Percentiles rank a stretch among this genome's conserved stretches.
Conservation (phyloP, 306 rosid species). For the Malus domestica region ASM211411v1 NC_041790.1:20928001-20928500, state of each 20-base stretch:
- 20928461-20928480: slow-evolving; percentile 96
- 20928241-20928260: slow-evolving; percentile 87
- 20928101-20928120: slow-evolving; percentile 94
- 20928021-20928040: slow-evolving; percentile 85
- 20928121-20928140: slow-evolving; percentile 99
- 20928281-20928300: slow-evolving; percentile 91
- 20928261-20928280: slow-evolving; percentile 82
- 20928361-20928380: slow-evolving; percentile 82
- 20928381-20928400: slow-evolving; percentile 81
- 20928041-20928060: slow-evolving; percentile 96
- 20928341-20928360: slow-evolving; percentile 91
- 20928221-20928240: slow-evolving; percentile 90
- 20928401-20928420: slow-evolving; percentile 89
- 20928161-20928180: slow-evolving; percentile 86
- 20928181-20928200: slow-evolving; percentile 90
- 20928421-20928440: slow-evolving; percentile 74
- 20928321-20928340: slow-evolving; percentile 69
- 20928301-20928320: slow-evolving; percentile 96
- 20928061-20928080: slow-evolving; percentile 91
- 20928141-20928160: slow-evolving; percentile 75
- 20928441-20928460: slow-evolving; percentile 93
- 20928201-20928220: slow-evolving; percentile 87
- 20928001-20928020: slow-evolving; percentile 82
- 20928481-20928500: slow-evolving; percentile 95
- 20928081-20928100: slow-evolving; percentile 67